A percentile compares a stretch with the other conserved stretches of the same genome.
These are phyloP conservation scores for Floccularia luteovirens DNA, from an alignment of 768 basidiomycete species.

Conservation along the genomic window DNA sequence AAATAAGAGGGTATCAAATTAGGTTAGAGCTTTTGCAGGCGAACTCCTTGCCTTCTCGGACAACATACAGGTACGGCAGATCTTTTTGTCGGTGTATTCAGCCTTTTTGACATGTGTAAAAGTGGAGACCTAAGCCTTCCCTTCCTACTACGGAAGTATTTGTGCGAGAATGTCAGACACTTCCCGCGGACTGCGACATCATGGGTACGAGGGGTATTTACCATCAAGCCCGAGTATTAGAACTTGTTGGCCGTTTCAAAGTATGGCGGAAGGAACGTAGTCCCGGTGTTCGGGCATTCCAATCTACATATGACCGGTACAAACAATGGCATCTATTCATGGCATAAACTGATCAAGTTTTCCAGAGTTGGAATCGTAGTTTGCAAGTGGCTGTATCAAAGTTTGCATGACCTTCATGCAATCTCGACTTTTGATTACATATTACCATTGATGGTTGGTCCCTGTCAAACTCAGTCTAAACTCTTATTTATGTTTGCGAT, in stretches of 20 bases:
- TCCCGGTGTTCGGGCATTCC: conserved; percentile 72
- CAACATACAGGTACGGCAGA: conserved; percentile 53
- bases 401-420: conserved; percentile 71
- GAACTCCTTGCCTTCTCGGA: conserved; percentile 67
- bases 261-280: conserved; percentile 64
- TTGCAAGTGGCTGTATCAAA: conserved; percentile 74
- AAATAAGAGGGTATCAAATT: conserved; percentile 5
- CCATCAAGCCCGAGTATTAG: conserved; percentile 48
- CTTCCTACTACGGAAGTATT: conserved; percentile 54
- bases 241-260: conserved; percentile 57
- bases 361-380: conserved; percentile 54
- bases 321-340: conserved; percentile 10
- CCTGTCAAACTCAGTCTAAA: conserved; percentile 1
- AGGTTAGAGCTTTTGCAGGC: conserved; percentile 73
- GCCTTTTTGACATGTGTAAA: conserved; percentile 3
- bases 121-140: conserved; percentile 65
- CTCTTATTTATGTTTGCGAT: conserved; percentile 6
- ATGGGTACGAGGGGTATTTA: conserved; percentile 66
- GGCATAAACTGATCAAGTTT: conserved; percentile 3
- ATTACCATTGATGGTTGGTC: conserved; percentile 66
- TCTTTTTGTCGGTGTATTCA: neutral
- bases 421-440: conserved; percentile 75
- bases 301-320: conserved; percentile 80
- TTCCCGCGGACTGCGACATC: conserved; percentile 56
- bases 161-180: conserved; percentile 55